These are phyloP conservation scores for Hymenoscyphus salicellus DNA, from an alignment of 2,329 filamentous ascomycete species.

Conservation along the genomic window DNA sequence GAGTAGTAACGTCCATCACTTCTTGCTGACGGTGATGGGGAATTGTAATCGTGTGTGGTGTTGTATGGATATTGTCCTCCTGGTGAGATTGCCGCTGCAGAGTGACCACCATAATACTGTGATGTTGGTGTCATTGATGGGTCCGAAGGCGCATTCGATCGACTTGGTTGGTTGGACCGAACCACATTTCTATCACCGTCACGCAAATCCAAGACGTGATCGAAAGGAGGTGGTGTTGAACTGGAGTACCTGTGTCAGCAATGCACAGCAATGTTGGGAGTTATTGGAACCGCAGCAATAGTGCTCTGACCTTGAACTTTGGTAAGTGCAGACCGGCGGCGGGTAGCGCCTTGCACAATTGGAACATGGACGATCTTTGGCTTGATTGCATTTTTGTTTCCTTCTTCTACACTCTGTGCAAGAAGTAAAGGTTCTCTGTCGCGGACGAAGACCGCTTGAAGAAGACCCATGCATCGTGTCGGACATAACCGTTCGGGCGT, in stretches of 20 bases:
- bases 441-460: conserved; percentile 19
- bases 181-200: conserved; percentile 3
- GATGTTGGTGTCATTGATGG: conserved; percentile 17
- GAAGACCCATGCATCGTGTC: conserved; percentile 24
- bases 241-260: conserved; percentile 19
- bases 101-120: conserved; percentile 11
- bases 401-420: conserved; percentile 28
- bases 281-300: not conserved
- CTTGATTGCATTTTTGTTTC: conserved; percentile 30
- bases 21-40: conserved; percentile 14
- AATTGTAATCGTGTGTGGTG: conserved; percentile 13
- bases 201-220: conserved; percentile 16
- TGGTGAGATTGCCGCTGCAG: conserved; percentile 13
- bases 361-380: conserved; percentile 28
- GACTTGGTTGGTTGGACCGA: conserved; percentile 9
- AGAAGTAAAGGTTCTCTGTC: conserved; percentile 27
- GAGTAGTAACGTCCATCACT: conserved; percentile 16
- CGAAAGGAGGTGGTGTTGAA: conserved; percentile 11
- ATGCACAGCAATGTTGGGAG: no score
- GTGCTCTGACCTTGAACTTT: conserved; percentile 22
- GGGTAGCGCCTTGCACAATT: conserved; percentile 27
- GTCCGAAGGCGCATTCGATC: conserved; percentile 4
- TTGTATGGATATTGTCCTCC: conserved; percentile 13
- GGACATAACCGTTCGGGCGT: conserved; percentile 12
- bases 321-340: conserved; percentile 24